Evolutionary conservation across 2,329 filamentous ascomycete species (phyloP).

Genomic region (Colletotrichum incanum): DNA sequence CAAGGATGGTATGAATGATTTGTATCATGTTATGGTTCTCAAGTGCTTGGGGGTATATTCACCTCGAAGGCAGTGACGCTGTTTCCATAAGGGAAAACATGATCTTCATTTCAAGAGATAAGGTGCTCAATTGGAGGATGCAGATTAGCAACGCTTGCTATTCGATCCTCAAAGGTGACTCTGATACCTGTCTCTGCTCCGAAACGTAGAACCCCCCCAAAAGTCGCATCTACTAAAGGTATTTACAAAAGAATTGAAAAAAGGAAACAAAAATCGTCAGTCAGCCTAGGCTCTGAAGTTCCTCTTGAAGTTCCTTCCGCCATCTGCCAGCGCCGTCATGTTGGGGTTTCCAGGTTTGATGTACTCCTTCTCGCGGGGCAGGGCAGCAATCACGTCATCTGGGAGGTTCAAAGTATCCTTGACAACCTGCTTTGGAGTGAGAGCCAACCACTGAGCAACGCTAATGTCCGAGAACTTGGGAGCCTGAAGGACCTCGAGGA

Average conservation of each 20-base stretch:
- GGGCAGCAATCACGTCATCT: conserved; percentile 53
- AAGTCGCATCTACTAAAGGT: not conserved
- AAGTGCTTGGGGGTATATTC: not conserved
- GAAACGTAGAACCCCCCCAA: not conserved
- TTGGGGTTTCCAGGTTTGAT: conserved; percentile 59
- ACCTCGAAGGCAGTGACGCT: not conserved
- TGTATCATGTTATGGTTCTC: not conserved
- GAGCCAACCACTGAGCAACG: conserved; percentile 71
- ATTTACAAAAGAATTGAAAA: not conserved
- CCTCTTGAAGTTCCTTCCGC: conserved; percentile 20
- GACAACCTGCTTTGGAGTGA: conserved; percentile 72
- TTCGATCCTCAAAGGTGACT: not conserved
- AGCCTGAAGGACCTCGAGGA: conserved; percentile 73
- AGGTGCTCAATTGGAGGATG: not conserved
- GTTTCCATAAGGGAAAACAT: not conserved
- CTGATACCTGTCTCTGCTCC: fast-evolving
- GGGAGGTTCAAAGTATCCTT: conserved; percentile 67
- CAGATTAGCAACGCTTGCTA: not conserved
- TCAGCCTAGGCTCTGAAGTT: not conserved
- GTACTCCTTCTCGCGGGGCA: conserved; percentile 60
- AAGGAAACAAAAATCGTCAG: not conserved
- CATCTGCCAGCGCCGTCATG: conserved; percentile 50
- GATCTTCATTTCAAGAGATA: not conserved
- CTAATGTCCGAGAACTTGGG: conserved; percentile 67
- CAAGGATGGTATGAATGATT: not conserved